These are phyloP conservation scores for Amaranthus tricolor DNA, from an alignment of 179 eudicot species.

Conservation along the genomic window DNA sequence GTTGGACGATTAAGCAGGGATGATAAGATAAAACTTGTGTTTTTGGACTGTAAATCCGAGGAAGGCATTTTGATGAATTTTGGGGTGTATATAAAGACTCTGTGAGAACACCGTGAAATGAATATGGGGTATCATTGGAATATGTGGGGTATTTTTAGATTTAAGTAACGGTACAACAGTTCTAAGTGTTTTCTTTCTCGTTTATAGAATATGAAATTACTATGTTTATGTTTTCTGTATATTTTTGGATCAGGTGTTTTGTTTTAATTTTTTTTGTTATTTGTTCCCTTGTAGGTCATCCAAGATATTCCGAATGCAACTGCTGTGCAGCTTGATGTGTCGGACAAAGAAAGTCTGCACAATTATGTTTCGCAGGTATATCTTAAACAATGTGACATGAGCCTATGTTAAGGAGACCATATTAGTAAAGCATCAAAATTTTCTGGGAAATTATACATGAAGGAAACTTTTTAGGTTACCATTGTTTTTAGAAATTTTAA, in stretches of 20 bases:
- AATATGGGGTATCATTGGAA: too few relatives aligned
- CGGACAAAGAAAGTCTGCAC: slow-evolving; percentile 48
- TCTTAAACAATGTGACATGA: background rate
- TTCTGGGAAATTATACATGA: background rate
- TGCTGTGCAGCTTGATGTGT: slow-evolving; percentile 79
- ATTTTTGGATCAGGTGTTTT: background rate
- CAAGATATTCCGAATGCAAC: slow-evolving; percentile 84
- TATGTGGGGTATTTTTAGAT: too few relatives aligned
- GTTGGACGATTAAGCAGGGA: too few relatives aligned
- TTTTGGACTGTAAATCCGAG: too few relatives aligned
- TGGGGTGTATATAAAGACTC: too few relatives aligned
- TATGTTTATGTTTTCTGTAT: background rate
- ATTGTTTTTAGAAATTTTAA: background rate
- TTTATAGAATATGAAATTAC: background rate
- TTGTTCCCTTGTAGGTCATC: slow-evolving; percentile 45
- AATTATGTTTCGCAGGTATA: slow-evolving; percentile 67
- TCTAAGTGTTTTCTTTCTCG: background rate
- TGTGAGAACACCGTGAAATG: too few relatives aligned
- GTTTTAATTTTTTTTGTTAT: background rate
- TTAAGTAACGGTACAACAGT: too few relatives aligned
- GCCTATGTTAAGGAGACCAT: background rate
- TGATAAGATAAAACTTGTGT: too few relatives aligned
- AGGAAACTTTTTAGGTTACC: background rate
- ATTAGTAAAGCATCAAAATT: background rate
- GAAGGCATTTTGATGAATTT: too few relatives aligned